A percentile compares a stretch with the other conserved stretches of the same genome.
Conservation (phyloP, 768 basidiomycete species). For the Chalciporus piperatus region DNA sequence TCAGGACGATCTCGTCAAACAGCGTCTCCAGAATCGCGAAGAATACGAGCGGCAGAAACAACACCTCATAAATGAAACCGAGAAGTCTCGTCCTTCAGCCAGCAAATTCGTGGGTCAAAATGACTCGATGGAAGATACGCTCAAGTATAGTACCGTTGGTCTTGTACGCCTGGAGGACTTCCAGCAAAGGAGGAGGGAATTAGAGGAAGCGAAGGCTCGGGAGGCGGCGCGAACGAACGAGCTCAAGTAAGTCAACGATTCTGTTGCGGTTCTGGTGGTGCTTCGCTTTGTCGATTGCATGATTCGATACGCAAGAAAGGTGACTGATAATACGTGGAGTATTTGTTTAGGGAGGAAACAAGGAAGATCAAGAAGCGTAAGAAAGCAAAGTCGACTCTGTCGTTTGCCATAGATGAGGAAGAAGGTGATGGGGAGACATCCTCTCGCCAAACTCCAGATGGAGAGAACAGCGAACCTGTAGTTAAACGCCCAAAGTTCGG, state of each 20-base stretch:
- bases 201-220: constrained; percentile 88
- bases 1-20: constrained; percentile 81
- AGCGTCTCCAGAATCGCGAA: constrained; percentile 75
- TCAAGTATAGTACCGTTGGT: constrained; percentile 90
- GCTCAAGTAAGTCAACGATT: constrained; percentile 69
- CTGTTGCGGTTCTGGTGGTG: background rate
- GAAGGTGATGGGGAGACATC: constrained; percentile 46
- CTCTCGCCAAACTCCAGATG: constrained; percentile 38
- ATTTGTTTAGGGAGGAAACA: constrained; percentile 82
- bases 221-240: constrained; percentile 84
- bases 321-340: constrained; percentile 78
- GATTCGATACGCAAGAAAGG: constrained; percentile 21
- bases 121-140: constrained; percentile 90
- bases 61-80: constrained; percentile 81
- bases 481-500: constrained; percentile 76
- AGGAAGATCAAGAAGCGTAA: constrained; percentile 91
- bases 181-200: constrained; percentile 79
- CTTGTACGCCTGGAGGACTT: constrained; percentile 92
- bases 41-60: constrained; percentile 82
- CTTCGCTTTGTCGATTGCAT: background rate
- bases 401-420: constrained; percentile 87
- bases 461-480: constrained; percentile 43
- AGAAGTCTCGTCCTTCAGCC: constrained; percentile 84
- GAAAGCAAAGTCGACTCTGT: constrained; percentile 86
- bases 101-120: constrained; percentile 92